Conservation (phyloP, 2,329 filamentous ascomycete species). For the Diaporthe sp. region DNA sequence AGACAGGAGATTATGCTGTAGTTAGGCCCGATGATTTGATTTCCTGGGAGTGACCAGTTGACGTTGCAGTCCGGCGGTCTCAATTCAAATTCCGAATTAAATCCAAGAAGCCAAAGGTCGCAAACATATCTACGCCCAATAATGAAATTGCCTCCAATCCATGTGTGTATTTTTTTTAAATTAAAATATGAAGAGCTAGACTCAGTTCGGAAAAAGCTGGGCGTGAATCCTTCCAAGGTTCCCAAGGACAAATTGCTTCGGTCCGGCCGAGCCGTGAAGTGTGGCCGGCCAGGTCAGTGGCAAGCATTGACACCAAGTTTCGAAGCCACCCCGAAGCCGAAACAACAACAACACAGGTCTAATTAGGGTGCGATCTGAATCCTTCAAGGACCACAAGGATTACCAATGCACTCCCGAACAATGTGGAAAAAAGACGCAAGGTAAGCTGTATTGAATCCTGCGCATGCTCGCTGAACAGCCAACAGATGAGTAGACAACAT, state of each 20-base stretch:
- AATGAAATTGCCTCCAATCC: not conserved
- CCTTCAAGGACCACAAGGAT: not conserved
- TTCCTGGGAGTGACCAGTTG: not conserved
- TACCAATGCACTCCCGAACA: not conserved
- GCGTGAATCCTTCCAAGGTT: conserved; percentile 8
- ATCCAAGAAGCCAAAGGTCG: not conserved
- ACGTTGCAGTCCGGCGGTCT: not conserved
- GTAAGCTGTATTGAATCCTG: not conserved
- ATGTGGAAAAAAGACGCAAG: not conserved
- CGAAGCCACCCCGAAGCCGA: not conserved
- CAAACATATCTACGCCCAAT: not conserved
- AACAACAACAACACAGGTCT: not conserved
- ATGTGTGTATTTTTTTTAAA: no score
- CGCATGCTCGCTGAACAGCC: conserved; percentile 7
- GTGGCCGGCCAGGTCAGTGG: not conserved
- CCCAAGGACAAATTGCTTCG: not conserved
- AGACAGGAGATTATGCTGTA: not conserved
- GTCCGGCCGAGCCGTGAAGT: not conserved
- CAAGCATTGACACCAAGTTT: not conserved
- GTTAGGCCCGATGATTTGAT: no score
- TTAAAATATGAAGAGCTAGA: not conserved
- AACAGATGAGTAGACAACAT: not conserved
- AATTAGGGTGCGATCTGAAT: not conserved
- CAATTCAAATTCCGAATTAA: not conserved
- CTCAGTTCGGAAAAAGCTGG: not conserved